A percentile compares a stretch with the other conserved stretches of the same genome.
phyloP scores from a whole-genome alignment of 2,329 filamentous ascomycete species.

The Chaetomiaceae sp. region DNA sequence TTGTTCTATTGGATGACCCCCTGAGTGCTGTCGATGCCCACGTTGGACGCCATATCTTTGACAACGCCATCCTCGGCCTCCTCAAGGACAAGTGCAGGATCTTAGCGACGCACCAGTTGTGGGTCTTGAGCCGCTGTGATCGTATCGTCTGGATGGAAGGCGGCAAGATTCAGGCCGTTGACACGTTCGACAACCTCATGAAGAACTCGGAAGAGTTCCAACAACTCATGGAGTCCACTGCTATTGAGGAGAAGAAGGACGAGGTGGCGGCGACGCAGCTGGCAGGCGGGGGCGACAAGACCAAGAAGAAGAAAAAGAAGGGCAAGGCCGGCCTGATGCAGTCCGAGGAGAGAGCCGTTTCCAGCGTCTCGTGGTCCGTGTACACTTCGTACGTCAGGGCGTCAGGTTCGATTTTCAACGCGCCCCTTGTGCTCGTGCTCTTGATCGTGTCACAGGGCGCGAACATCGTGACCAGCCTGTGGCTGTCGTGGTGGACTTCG shows the following conservation, averaged over 20 bases:
- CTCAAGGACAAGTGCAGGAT: conserved; percentile 85
- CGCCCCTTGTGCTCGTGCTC: conserved; percentile 55
- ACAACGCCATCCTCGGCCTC: conserved; percentile 85
- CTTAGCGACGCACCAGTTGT: conserved; percentile 89
- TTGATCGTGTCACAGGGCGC: conserved; percentile 70
- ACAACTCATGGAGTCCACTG: conserved; percentile 78
- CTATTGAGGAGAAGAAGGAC: conserved; percentile 60
- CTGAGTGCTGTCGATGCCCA: conserved; percentile 64
- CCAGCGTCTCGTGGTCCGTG: conserved; percentile 73
- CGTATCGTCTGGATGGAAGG: conserved; percentile 90
- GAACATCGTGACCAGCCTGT: conserved; percentile 83
- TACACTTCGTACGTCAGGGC: conserved; percentile 73
- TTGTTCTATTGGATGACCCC: conserved; percentile 64
- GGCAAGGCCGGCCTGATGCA: conserved; percentile 63
- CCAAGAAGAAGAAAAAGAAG: conserved; percentile 53
- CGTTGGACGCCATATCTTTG: conserved; percentile 73
- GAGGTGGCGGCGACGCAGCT: conserved; percentile 40
- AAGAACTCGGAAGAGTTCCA: conserved; percentile 69
- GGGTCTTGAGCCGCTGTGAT: conserved; percentile 85
- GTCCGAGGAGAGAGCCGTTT: conserved; percentile 59
- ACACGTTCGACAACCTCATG: conserved; percentile 88
- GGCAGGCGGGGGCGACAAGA: conserved; percentile 31
- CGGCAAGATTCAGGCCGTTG: conserved; percentile 75
- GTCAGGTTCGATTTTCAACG: conserved; percentile 65
- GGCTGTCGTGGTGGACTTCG: conserved; percentile 92